Evolutionary conservation across 768 basidiomycete genomes (phyloP), one percentile per base, ranked within the genome.

Genomic region (Hypholoma sublateritium): DNA sequence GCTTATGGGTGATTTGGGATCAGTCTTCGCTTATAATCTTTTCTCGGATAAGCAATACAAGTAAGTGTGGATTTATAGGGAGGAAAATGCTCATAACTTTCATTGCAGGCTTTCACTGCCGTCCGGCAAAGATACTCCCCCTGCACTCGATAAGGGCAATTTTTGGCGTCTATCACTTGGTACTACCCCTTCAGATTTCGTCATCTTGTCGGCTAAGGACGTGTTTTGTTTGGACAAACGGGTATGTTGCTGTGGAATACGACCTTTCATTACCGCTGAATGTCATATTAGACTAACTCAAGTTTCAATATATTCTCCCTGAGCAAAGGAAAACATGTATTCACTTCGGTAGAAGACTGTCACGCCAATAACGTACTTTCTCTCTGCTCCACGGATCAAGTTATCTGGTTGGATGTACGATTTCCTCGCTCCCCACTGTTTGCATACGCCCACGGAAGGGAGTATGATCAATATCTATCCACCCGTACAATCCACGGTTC

Each of bases 381-480:
- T 2, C 60, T 89, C 3, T 79, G 77, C 28, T 83, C 89, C 1
- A 92, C 88, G 1, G 74, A 72, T 1, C 77, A 87, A 44, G 62
- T 92, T 14, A 60, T 86, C 13, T 93, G 91, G 90, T 67, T 92
- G 25, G 91, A 93, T 64, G 72, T 76, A 25, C 80, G 90, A 32
- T 80, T 77, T 62, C 70, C 78, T n/a, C 66, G 66, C 21, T 82
- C 72, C 57, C 87, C 89, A 5, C 64, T 92, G 3, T 61, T 93
- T 8, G 81, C 79, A 3, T 80, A 80, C 61, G 81, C 78, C 53
- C 91, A 93, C 67, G 72, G 77, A 47, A 77, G 89, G 17, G 73
- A 78, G 36, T 78, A 72, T 47, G 90, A 93, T 65, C 78, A 83
- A 17, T 83, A 81, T 3, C 76, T 92, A 16, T 69, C 72, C 44